Conservation (phyloP, 176 grass and related monocot species). For the Microstegium vimineum region DNA sequence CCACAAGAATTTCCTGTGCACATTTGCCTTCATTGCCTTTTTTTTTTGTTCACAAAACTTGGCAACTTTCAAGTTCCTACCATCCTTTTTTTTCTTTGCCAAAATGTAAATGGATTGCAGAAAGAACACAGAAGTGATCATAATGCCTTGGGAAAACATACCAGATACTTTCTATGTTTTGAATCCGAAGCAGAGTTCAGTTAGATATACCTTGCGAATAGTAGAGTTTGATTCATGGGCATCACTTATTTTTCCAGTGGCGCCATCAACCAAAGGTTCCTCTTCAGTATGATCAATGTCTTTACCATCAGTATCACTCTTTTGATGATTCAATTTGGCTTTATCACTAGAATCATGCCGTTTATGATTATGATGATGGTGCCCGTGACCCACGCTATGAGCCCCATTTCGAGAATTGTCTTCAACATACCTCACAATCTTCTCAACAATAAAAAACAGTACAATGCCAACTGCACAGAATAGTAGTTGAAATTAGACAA, state of each 20-base stretch:
- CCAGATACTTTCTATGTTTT: not conserved
- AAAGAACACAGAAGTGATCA: not conserved
- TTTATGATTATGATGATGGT: conserved; percentile 77
- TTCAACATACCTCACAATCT: conserved; percentile 95
- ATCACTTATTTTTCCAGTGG: conserved; percentile 32
- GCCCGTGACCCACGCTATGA: conserved; percentile 47
- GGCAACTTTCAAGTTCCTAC: not conserved
- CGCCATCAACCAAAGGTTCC: conserved; percentile 20
- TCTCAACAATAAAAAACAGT: conserved; percentile 92
- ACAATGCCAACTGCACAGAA: conserved; percentile 85
- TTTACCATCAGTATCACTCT: conserved; percentile 18
- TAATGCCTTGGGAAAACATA: not conserved
- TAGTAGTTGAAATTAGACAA: conserved; percentile 1
- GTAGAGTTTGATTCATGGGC: conserved; percentile 40
- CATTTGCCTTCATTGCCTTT: not conserved
- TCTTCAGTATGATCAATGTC: not conserved
- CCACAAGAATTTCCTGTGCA: not conserved
- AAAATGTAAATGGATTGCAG: not conserved
- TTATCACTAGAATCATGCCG: conserved; percentile 30
- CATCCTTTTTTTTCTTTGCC: not conserved
- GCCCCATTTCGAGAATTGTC: conserved; percentile 51
- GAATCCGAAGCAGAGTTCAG: not conserved
- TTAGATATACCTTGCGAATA: conserved; percentile 60
- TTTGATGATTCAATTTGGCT: conserved; percentile 27
- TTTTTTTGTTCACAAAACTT: not conserved